phyloP scores from a whole-genome alignment of 257 asterid species.

The Ocimum tenuiflorum region DNA sequence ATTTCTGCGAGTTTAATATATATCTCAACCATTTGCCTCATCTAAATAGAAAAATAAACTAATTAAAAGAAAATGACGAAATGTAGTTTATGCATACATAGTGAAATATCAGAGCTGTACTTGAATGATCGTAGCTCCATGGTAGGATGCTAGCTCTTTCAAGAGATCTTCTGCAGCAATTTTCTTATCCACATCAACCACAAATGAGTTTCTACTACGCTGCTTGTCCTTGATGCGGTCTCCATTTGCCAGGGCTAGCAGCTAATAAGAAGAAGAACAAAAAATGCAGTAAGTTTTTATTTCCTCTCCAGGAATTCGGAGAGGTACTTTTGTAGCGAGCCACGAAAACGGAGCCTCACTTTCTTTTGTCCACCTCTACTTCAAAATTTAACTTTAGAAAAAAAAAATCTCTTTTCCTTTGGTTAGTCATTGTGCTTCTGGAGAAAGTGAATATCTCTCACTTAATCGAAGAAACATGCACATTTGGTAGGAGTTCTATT shows the following conservation, averaged over 20 bases:
- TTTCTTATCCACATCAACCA: constrained; percentile 87
- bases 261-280: constrained; percentile 38
- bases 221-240: constrained; percentile 98
- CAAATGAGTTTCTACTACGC: constrained; percentile 89
- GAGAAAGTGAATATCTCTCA: no score
- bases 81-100: constrained; percentile 6
- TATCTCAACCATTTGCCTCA: constrained; percentile 98
- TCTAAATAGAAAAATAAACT: constrained; percentile 39
- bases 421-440: no score
- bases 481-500: no score
- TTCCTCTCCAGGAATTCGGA: no score
- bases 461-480: no score
- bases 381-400: no score
- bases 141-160: constrained; percentile 66
- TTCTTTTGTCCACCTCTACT: no score
- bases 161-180: constrained; percentile 89
- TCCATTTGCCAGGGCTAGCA: constrained; percentile 92
- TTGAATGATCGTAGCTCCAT: constrained; percentile 70
- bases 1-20: constrained; percentile 95
- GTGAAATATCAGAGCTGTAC: constrained; percentile 31
- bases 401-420: no score
- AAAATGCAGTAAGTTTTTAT: constrained; percentile 12
- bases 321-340: no score
- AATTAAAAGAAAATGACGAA: constrained; percentile 11
- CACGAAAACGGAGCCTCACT: no score